Conservation (phyloP, 306 rosid genomes). For the Mimosa pudica region DNA sequence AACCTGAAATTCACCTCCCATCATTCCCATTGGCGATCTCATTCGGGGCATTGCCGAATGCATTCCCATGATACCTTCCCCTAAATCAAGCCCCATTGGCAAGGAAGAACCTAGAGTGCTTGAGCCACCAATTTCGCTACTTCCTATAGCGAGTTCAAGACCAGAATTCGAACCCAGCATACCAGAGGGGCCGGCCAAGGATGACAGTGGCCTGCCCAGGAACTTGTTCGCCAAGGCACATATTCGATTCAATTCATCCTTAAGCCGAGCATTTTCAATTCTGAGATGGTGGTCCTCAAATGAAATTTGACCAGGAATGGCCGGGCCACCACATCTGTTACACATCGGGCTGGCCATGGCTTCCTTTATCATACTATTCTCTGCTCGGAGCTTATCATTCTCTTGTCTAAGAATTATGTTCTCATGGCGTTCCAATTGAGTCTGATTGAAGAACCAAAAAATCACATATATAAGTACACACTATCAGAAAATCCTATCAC, state of each 20-base stretch:
- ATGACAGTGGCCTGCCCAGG: conserved; percentile 64
- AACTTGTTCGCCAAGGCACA: conserved; percentile 60
- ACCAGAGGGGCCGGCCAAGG: conserved; percentile 45
- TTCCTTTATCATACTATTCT: conserved; percentile 69
- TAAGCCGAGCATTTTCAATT: conserved; percentile 31
- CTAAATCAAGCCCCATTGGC: conserved; percentile 66
- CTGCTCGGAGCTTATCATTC: conserved; percentile 82
- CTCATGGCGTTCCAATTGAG: conserved; percentile 90
- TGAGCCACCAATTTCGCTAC: conserved; percentile 55
- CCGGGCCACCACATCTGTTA: conserved; percentile 77
- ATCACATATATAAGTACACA: conserved; percentile 22
- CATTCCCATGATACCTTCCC: conserved; percentile 49
- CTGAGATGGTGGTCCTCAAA: conserved; percentile 79
- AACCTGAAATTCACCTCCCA: conserved; percentile 43
- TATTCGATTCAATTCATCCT: conserved; percentile 68
- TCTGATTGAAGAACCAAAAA: conserved; percentile 53
- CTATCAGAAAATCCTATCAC: background rate
- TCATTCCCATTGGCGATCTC: conserved; percentile 46
- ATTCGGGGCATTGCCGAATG: conserved; percentile 38
- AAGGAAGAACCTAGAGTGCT: conserved; percentile 39
- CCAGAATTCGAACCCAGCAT: conserved; percentile 44
- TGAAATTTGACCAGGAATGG: conserved; percentile 76
- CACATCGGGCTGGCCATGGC: conserved; percentile 74
- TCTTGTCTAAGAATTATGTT: conserved; percentile 79
- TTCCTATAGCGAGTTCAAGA: conserved; percentile 72